These are phyloP conservation scores for Penicillium waksmanii DNA, from an alignment of 495 filamentous ascomycete species.

Conservation along the genomic window DNA sequence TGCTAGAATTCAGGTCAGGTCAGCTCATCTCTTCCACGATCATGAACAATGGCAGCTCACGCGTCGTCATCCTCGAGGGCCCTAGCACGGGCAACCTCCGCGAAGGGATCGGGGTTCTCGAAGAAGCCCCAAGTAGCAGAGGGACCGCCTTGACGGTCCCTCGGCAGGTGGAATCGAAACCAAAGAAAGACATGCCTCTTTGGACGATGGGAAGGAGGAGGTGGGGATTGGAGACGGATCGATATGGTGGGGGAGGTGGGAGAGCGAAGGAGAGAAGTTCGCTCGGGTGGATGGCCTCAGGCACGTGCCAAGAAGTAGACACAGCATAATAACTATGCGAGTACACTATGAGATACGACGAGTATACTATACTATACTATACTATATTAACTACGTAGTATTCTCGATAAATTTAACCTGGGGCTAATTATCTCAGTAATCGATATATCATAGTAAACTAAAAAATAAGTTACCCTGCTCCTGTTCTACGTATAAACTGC, in stretches of 20 bases:
- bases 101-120: constrained; percentile 86
- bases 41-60: constrained; percentile 52
- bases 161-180: constrained; percentile 72
- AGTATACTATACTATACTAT: too few relatives aligned
- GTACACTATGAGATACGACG: too few relatives aligned
- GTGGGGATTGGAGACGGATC: constrained; percentile 14
- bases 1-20: constrained; percentile 39
- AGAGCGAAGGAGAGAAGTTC: constrained; percentile 14
- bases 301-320: constrained; percentile 17
- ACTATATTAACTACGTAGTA: too few relatives aligned
- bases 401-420: too few relatives aligned
- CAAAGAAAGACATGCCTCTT: constrained; percentile 79
- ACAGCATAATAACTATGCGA: too few relatives aligned
- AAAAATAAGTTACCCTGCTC: too few relatives aligned
- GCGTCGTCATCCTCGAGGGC: constrained; percentile 69
- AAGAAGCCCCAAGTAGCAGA: constrained; percentile 77
- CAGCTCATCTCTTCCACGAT: not conserved
- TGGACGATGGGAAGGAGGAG: constrained; percentile 19
- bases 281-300: constrained; percentile 12
- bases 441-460: too few relatives aligned
- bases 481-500: too few relatives aligned
- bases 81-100: constrained; percentile 65
- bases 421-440: too few relatives aligned
- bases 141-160: constrained; percentile 49
- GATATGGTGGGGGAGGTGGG: constrained; percentile 19